Evolutionary conservation across 192 early-diverging fungal species (phyloP).

Genomic region (Backusella australiensis): DNA sequence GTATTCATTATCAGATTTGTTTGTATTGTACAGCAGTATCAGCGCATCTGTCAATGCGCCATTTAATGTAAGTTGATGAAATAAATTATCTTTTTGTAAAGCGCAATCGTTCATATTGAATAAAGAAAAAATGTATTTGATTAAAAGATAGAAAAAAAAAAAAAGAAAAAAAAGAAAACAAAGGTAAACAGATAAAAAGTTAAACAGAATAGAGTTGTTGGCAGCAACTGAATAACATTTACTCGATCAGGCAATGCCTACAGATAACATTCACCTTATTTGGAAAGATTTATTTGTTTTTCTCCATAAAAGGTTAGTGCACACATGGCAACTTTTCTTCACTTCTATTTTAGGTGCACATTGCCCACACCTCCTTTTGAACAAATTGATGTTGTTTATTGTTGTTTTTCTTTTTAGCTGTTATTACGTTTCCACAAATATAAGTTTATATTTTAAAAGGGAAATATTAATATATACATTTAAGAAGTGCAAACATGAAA

Average conservation of each 20-base stretch:
- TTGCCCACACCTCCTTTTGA: background rate
- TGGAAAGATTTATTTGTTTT: background rate
- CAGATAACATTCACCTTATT: conserved; percentile 3
- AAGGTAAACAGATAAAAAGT: background rate
- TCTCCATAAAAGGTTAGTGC: background rate
- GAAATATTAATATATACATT: too few species aligned
- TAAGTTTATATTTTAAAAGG: too few species aligned
- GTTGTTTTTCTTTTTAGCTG: too few species aligned
- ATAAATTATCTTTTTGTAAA: background rate
- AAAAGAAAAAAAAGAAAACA: too few species aligned
- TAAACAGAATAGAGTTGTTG: background rate
- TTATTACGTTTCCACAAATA: too few species aligned
- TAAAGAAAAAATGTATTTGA: background rate
- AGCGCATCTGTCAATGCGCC: conserved; percentile 9
- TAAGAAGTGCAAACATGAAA: too few species aligned
- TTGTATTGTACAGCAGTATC: background rate
- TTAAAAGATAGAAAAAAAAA: background rate
- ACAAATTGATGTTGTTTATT: background rate
- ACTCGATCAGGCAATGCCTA: background rate
- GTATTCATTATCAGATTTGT: background rate
- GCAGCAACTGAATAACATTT: background rate
- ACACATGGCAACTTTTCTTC: background rate
- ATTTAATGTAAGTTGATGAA: conserved; percentile 1
- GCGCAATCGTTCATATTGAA: background rate
- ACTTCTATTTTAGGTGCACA: background rate